Percentiles rank a stretch among this genome's conserved stretches.
Evolutionary conservation across 805 yeast genomes (phyloP).

Genomic region (Wickerhamiella australiensis): DNA sequence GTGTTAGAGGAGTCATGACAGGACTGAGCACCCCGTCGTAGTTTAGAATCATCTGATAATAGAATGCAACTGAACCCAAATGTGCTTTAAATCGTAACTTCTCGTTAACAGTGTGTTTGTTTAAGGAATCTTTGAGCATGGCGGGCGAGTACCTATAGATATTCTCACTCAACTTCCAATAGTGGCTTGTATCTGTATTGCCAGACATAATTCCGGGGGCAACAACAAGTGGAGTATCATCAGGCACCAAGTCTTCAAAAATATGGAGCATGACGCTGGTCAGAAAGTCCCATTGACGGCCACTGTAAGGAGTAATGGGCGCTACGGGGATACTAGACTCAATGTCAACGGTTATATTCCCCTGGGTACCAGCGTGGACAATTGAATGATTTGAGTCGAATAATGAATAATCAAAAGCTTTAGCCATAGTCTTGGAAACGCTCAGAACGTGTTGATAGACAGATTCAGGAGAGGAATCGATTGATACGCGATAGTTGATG

Average conservation of each 20-base stretch:
- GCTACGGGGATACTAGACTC: slow-evolving; percentile 36
- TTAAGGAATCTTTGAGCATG: slow-evolving; percentile 17
- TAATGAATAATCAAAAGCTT: slow-evolving; percentile 36
- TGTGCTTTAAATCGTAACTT: background rate
- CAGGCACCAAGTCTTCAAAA: slow-evolving; percentile 39
- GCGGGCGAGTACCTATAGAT: slow-evolving; percentile 49
- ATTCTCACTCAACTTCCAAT: slow-evolving; percentile 49
- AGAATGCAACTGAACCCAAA: slow-evolving; percentile 8
- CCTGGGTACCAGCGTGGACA: slow-evolving; percentile 29
- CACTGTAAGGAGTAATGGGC: slow-evolving; percentile 37
- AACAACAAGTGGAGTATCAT: slow-evolving; percentile 33
- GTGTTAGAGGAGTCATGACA: background rate
- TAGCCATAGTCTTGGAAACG: slow-evolving; percentile 33
- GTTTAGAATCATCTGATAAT: slow-evolving; percentile 17
- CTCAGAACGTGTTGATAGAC: slow-evolving; percentile 31
- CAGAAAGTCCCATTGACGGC: slow-evolving; percentile 40
- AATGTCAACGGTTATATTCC: slow-evolving; percentile 30
- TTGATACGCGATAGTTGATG: slow-evolving; percentile 53
- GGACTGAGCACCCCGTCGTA: background rate
- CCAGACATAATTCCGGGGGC: slow-evolving; percentile 55
- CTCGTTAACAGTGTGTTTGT: slow-evolving; percentile 15
- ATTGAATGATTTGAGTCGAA: slow-evolving; percentile 25
- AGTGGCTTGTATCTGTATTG: slow-evolving; percentile 59
- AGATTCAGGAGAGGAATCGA: slow-evolving; percentile 40
- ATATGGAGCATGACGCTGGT: slow-evolving; percentile 54